Percentiles rank a stretch among this genome's conserved stretches.
These are phyloP conservation scores for Penicillium sp. DNA, from an alignment of 2,329 filamentous ascomycete species.

Conservation along the genomic window DNA sequence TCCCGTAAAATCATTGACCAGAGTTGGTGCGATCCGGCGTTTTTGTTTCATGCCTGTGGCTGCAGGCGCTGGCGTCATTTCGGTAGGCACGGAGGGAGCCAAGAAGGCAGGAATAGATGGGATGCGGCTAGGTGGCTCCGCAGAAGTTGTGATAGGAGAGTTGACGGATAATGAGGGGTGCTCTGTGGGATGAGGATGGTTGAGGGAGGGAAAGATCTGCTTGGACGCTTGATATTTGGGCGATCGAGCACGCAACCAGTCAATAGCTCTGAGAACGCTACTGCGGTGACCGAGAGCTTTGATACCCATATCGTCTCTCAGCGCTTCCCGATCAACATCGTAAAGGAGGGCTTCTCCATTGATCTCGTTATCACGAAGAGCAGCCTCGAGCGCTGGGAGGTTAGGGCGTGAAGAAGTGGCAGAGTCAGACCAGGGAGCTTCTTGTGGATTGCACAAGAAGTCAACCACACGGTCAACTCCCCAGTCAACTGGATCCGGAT, in stretches of 20 bases:
- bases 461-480: conserved; percentile 66
- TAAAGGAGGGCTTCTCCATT: conserved; percentile 68
- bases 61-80: not conserved
- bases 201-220: not conserved
- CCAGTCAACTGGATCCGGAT: conserved; percentile 75
- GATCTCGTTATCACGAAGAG: conserved; percentile 65
- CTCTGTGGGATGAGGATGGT: not conserved
- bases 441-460: conserved; percentile 63
- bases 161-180: not conserved
- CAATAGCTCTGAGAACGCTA: conserved; percentile 62
- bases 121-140: not conserved
- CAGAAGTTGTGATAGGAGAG: not conserved
- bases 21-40: conserved; percentile 5
- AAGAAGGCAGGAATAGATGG: not conserved
- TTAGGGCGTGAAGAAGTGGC: conserved; percentile 54
- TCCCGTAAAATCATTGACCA: not conserved
- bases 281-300: conserved; percentile 61
- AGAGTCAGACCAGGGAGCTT: conserved; percentile 48
- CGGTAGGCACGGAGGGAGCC: not conserved
- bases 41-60: not conserved
- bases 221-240: conserved; percentile 47
- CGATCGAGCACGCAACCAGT: conserved; percentile 59
- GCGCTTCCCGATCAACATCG: conserved; percentile 53
- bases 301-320: conserved; percentile 62
- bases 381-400: conserved; percentile 54